Evolutionary conservation across 1,284 basidiomycete species (phyloP).

Genomic region (Exsudoporus floridanus): DNA sequence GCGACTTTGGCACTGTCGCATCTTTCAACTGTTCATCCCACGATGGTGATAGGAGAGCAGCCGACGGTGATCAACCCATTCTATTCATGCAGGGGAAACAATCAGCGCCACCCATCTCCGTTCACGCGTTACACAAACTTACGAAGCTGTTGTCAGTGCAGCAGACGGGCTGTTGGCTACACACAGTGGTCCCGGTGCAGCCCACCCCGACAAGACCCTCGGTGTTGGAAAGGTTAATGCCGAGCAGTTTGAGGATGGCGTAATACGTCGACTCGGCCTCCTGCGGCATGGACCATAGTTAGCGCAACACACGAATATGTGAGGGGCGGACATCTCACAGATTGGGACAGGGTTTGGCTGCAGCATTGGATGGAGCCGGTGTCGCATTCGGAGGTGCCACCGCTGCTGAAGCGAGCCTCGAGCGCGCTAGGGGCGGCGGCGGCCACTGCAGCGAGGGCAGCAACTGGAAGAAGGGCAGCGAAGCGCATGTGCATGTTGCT

Average conservation of each 20-base stretch:
- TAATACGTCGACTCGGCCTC: background rate
- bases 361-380: background rate
- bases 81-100: background rate
- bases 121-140: background rate
- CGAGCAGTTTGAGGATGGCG: background rate
- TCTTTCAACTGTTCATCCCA: background rate
- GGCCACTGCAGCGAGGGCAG: slow-evolving; percentile 1
- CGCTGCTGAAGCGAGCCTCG: background rate
- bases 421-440: background rate
- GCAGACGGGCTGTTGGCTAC: background rate
- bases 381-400: background rate
- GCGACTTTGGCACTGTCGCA: too few relatives aligned
- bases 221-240: background rate
- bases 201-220: background rate
- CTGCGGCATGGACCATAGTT: background rate
- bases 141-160: background rate
- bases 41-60: background rate
- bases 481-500: slow-evolving; percentile 4
- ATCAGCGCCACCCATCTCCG: background rate
- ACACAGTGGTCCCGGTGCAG: background rate
- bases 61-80: background rate
- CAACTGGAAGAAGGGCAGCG: slow-evolving; percentile 7
- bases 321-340: background rate
- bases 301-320: background rate
- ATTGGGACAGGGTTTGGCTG: background rate